Conservation (phyloP, 2,329 filamentous ascomycete species). For the Verticillium nonalfalfae region DNA sequence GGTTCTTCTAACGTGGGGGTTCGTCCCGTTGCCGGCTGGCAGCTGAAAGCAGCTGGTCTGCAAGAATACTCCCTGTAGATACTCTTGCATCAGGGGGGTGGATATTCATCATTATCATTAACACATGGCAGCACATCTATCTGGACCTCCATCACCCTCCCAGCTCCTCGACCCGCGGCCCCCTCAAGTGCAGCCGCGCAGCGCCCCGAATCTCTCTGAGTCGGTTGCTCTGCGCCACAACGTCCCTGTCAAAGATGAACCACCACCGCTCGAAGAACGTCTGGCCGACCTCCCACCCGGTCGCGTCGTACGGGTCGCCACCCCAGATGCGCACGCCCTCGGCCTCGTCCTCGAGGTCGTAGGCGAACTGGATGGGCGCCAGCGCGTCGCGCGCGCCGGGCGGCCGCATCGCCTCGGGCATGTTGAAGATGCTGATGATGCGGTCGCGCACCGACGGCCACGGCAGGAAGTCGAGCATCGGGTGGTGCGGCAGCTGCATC, state of each 20-base stretch:
- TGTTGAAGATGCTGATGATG: constrained; percentile 41
- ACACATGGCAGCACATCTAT: not conserved
- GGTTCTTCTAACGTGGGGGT: not conserved
- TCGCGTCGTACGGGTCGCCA: constrained; percentile 38
- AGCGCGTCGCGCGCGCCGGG: constrained; percentile 36
- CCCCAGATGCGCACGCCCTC: constrained; percentile 47
- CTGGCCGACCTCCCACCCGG: constrained; percentile 52
- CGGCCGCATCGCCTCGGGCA: constrained; percentile 42
- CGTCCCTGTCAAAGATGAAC: constrained; percentile 49
- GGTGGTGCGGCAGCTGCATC: constrained; percentile 45
- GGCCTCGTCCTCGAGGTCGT: constrained; percentile 48
- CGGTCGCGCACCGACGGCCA: constrained; percentile 50
- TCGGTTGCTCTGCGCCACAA: constrained; percentile 48
- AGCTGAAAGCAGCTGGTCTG: not conserved
- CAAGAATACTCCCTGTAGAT: too few species aligned
- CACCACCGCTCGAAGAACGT: constrained; percentile 54
- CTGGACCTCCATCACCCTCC: not conserved
- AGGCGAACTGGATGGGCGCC: constrained; percentile 44
- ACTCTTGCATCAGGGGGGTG: too few species aligned
- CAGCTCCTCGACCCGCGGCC: not conserved
- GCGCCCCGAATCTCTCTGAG: constrained; percentile 41
- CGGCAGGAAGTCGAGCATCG: constrained; percentile 49
- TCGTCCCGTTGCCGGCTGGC: not conserved
- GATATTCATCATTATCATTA: not conserved
- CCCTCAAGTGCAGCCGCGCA: constrained; percentile 5